These are phyloP conservation scores for Papiliotrema flavescens DNA, from an alignment of 1,284 basidiomycete genomes.

Conservation along the genomic window DNA sequence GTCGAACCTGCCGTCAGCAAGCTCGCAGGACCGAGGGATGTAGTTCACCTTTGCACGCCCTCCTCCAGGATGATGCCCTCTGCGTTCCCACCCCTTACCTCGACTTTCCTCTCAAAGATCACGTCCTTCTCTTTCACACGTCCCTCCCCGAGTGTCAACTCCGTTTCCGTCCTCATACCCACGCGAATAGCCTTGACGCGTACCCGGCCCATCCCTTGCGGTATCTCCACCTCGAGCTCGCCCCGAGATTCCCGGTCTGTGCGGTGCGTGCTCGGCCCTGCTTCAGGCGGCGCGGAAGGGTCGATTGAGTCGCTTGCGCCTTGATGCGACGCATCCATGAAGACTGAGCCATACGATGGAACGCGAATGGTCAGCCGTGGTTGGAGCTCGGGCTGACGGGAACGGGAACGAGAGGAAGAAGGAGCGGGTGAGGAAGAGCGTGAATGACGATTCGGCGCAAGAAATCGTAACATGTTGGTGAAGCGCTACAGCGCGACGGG, in stretches of 20 bases:
- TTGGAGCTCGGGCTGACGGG: neutral
- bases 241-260: constrained; percentile 13
- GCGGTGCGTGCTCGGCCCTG: neutral
- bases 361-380: constrained; percentile 11
- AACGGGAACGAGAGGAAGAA: neutral
- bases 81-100: constrained; percentile 15
- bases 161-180: constrained; percentile 13
- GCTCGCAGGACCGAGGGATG: neutral
- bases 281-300: neutral
- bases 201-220: neutral
- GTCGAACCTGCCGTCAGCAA: constrained; percentile 17
- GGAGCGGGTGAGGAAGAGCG: constrained; percentile 1
- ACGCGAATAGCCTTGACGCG: constrained; percentile 15
- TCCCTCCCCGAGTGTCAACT: constrained; percentile 14
- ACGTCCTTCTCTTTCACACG: constrained; percentile 21
- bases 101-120: constrained; percentile 22
- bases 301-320: neutral
- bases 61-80: constrained; percentile 24
- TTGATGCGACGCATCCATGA: constrained; percentile 13
- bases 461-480: too few species aligned
- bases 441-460: neutral
- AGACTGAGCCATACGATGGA: constrained; percentile 14
- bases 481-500: too few species aligned
- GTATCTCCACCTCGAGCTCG: constrained; percentile 14
- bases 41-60: constrained; percentile 20